Evolutionary conservation across 345 rosid genomes (phyloP), one percentile per base, ranked within the genome.

Genomic region (Lepidium aucheri): DNA sequence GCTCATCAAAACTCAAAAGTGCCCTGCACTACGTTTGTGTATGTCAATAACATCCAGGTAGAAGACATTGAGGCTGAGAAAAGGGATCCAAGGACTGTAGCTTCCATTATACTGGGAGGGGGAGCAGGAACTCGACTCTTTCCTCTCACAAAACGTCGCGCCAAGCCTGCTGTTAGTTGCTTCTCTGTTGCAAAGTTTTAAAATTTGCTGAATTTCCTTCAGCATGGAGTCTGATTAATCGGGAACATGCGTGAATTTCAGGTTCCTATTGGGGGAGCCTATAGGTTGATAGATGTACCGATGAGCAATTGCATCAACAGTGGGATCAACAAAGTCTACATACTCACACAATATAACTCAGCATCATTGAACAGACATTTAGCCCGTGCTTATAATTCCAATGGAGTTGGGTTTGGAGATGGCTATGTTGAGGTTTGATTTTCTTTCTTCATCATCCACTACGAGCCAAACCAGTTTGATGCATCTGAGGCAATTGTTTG

Each of bases 111-210:
- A 71, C 83, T 93, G 42, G 98, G 98, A 65, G 98, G 97, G 68
- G 98, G 98, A 65, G 97, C 98, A 12, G 98, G 97, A n/a, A 88
- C 97, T 68, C 88, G 97, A n/a, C 96, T 93, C 45, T 93, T 86
- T 65, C 97, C 98, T 51, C 98, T 93, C 68, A 88, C 98, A 2
- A 93, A 88, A 74, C 96, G 80, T 17, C 97, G 98, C 6, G 98
- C 97, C 73, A 90, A 86, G 78, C 98, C 97, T 26, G 97, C 97
- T 16, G 98, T 90, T 83, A 74, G 74, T 55, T 55, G 59, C 62
- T 38, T 53, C 36, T 14, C 43, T 56, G 66, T 30, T 32, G 44
- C 65, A 39, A 13, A 11, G 44, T 51, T 65, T 34, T 11, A 36
- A 16, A 13, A 55, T n/a, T 14, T 47, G 52, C 43, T 47, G 20